Base-by-base conservation (phyloP, 139 green algal species). In the Chlorella sp. region DNA sequence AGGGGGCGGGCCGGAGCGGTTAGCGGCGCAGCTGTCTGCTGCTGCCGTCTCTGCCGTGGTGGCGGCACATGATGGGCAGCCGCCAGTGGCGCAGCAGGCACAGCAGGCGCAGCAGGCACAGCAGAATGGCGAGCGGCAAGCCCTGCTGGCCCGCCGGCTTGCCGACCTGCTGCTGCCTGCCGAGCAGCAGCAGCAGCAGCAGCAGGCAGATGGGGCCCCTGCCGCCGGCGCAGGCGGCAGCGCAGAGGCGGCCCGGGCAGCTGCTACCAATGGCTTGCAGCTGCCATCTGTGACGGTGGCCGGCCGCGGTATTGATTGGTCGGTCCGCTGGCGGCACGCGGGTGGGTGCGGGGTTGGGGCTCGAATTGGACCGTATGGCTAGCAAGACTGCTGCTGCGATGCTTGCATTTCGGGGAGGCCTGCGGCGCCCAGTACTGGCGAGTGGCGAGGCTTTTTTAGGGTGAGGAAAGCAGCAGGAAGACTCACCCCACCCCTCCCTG, bases 261-360 rank as follows among this genome's bases (percentile, higher is more conserved):
- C 69, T 1, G 69, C 71, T 3, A n/a, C 28, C 26, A 28, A 4
- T 11, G 64, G 11, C 38, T 38, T 26, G 17, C 38, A 38, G 65
- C 79, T 75, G 82, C 57, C 71, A 0, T 26, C 57, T 4, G n/a
- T 81, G 28, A 26, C 13, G 7, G 60, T 81, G 71, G 70, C 25
- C 0, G 82, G 57, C 0, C 75, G 13, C 20, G 72, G 82, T 12
- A 73, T 92, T 63, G 92, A 96, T 67, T 69, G 57, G 15, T 74
- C 89, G 67, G 74, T 73, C 6, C n/a, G 79, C 60, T 94, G 89
- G 90, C 68, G 86, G 15, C 90, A 88, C 79, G 81, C 85, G 30
- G 88, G 87, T 89, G 36, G 2, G 80, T 38, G 20, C 15, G 44
- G 7, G 44, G 44, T 55, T 55, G 44, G 44, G 44, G n/a, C n/a